Base-by-base conservation (phyloP, 768 basidiomycete species). In the Mycena alexandri region DNA sequence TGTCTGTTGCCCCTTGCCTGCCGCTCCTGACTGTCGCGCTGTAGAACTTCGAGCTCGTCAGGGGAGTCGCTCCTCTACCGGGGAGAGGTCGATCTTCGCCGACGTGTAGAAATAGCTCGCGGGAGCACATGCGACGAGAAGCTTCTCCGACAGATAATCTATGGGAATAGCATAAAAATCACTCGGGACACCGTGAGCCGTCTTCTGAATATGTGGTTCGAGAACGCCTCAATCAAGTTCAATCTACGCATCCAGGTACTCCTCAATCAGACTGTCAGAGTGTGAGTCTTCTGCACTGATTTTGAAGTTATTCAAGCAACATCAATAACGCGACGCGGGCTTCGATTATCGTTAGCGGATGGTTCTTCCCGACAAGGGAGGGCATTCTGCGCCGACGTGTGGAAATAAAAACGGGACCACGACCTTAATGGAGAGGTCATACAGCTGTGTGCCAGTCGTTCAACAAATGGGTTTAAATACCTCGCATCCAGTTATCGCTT, bases 21-120 rank as follows among this genome's bases (percentile, higher is more conserved):
- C n/a, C 46, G 46, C 21, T 47, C 21, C 14, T 3, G 46, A 47
- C 21, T 47, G 46, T 47, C 46, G 46, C 46, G 21, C 46, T 47
- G 46, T n/a, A 47, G 46, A 47, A 47, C 46, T 47, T 47, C 22
- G 21, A 47, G 22, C 9, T 47, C 46, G 46, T 22, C 46, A 47
- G 46, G 21, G 46, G 22, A 47, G 9, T 47, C 46, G 46, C 46
- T 47, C 46, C 46, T 47, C 46, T 22, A 14, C 21, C 14, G 21
- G 46, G 21, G 46, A 47, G 46, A 47, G 46, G 46, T 24, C 46
- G 46, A 22, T 47, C 21, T 24, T 47, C 46, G 46, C 46, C 46
- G 46, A 47, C 46, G 46, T 47, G 46, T 47, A n/a, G n/a, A 24
- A 47, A 47, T 47, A 24, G 46, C 46, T 47, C 46, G 46, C 46